Evolutionary conservation across 2,329 filamentous ascomycete genomes (phyloP), one percentile per base, ranked within the genome.

Genomic region (Colletotrichum abscissum): DNA sequence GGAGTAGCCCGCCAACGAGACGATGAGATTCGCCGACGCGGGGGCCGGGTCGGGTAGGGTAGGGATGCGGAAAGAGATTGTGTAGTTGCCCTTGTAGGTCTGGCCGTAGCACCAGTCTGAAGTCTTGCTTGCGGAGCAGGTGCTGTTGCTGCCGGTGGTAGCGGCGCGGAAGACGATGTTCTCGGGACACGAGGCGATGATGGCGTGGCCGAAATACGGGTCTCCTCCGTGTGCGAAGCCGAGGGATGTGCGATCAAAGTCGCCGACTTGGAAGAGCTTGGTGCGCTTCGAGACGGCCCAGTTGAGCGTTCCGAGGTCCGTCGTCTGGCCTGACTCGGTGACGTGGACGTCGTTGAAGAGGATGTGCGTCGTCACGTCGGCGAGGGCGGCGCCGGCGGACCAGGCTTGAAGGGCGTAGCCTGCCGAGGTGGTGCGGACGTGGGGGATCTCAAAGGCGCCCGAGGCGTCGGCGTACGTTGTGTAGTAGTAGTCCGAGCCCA

Each of bases 51-150:
- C 16, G 28, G 60, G 63, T 7, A 56, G 33, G 14, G 24, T 54
- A 5, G 57, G 62, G 12, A 77, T 22, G 19, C 76, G 66, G 65
- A 84, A 84, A 9, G 77, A 69, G 26, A 84, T 78, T 8, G 79
- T 79, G 81, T 82, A 84, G 46, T 80, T 83, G 1, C 82, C 82
- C 19, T 76, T 68, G 35, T 79, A 77, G 4, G 83, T 84, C 72
- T 87, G 86, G 0, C 82, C 86, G 67, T 87, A 88, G 72, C 84
- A 88, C 87, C 87, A 88, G 68, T 88, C 86, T 1, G 77, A 75
- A 2, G 79, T 79, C 5, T 77, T 77, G 42, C 42, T 49, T 8
- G 42, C 16, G 22, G 79, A 83, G 60, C 76, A 68, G 19, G 16
- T 8, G 42, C 42, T 49, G 19, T n/a, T 49, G 42, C 42, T n/a